These are phyloP conservation scores for Penicillium brasilianum DNA, from an alignment of 2,329 filamentous ascomycete genomes.

Conservation along the genomic window DNA sequence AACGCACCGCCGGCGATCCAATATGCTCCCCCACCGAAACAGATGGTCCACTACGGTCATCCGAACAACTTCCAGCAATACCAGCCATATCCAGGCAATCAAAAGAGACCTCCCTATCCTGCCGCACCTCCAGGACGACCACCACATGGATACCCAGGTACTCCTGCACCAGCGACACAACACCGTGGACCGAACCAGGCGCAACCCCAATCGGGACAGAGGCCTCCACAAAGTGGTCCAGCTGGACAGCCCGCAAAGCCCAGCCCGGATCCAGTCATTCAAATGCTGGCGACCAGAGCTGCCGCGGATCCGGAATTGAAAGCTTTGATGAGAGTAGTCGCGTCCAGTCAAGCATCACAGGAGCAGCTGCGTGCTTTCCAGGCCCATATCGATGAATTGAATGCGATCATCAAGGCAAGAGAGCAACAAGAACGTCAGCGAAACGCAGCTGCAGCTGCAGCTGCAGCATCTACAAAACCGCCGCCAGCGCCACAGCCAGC, in stretches of 20 bases:
- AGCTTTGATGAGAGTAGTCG: constrained; percentile 57
- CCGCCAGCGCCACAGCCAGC: constrained; percentile 17
- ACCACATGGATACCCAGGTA: constrained; percentile 34
- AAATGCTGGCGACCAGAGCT: constrained; percentile 58
- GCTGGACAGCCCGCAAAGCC: constrained; percentile 48
- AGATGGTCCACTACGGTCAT: constrained; percentile 50
- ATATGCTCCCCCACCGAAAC: constrained; percentile 46
- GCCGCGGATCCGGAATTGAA: constrained; percentile 56
- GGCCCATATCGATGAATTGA: constrained; percentile 57
- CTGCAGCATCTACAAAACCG: constrained; percentile 15
- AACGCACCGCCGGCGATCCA: constrained; percentile 46
- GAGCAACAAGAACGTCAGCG: constrained; percentile 47
- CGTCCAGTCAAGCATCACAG: constrained; percentile 55
- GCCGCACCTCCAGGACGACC: constrained; percentile 35
- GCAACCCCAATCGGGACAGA: constrained; percentile 32
- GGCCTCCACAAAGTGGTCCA: constrained; percentile 35
- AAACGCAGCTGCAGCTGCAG: constrained; percentile 15
- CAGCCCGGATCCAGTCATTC: constrained; percentile 57
- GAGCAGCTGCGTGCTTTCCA: constrained; percentile 57
- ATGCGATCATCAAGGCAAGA: constrained; percentile 54
- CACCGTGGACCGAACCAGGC: constrained; percentile 31
- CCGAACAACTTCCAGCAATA: constrained; percentile 49
- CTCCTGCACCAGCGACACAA: constrained; percentile 29
- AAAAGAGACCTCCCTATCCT: constrained; percentile 35
- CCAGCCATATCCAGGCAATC: constrained; percentile 44